phyloP scores from a whole-genome alignment of 139 green algal genomes.

The Trebouxia sp. region DNA sequence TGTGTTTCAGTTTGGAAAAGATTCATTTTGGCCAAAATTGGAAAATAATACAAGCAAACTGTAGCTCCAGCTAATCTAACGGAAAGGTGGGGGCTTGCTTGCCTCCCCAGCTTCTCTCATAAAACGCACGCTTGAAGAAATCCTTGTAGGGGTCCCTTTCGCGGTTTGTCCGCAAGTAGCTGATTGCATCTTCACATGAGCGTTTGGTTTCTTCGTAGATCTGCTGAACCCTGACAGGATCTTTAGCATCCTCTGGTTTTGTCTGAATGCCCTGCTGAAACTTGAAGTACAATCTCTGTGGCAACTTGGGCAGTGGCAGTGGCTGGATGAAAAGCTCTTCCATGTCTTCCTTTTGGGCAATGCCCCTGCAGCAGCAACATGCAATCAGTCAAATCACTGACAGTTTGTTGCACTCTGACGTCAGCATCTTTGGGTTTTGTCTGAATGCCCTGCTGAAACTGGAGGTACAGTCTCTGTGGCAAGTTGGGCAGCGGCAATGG shows the following conservation, averaged over 20 bases:
- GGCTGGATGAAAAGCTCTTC: constrained; percentile 64
- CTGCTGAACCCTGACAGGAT: constrained; percentile 54
- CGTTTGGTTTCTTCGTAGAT: constrained; percentile 64
- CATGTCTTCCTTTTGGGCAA: constrained; percentile 32
- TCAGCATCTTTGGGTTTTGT: constrained; percentile 47
- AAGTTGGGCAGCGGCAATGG: constrained; percentile 59
- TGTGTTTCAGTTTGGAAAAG: background rate
- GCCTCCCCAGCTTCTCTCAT: constrained; percentile 66
- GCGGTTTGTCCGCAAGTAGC: constrained; percentile 70
- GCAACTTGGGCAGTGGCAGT: constrained; percentile 54
- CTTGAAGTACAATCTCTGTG: constrained; percentile 87
- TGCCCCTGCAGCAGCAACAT: constrained; percentile 58
- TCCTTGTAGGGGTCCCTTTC: constrained; percentile 83
- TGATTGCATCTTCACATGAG: constrained; percentile 48
- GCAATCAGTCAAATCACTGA: too few species aligned
- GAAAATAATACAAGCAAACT: background rate
- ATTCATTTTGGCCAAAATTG: background rate
- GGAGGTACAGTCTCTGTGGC: constrained; percentile 86
- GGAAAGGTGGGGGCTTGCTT: constrained; percentile 84
- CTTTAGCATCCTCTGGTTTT: constrained; percentile 41
- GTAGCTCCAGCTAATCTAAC: background rate
- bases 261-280: constrained; percentile 61
- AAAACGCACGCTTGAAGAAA: constrained; percentile 67
- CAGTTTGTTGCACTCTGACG: constrained; percentile 43
- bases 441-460: constrained; percentile 57